A percentile compares a stretch with the other conserved stretches of the same genome.
Evolutionary conservation across 2,329 filamentous ascomycete genomes (phyloP).

Genomic region (Elsinoe batatas): DNA sequence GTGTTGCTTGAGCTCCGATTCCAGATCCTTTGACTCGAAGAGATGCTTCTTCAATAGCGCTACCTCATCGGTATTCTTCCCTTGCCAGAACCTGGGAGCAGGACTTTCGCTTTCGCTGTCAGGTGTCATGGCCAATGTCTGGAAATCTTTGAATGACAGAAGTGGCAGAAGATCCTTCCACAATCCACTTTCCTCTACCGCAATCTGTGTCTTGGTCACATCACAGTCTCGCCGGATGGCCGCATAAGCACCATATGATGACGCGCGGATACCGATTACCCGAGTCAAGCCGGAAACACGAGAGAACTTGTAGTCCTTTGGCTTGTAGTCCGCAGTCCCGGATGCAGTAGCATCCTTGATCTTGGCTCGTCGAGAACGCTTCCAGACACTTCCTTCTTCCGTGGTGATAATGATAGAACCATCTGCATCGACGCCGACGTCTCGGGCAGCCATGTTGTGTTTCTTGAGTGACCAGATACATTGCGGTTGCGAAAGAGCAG

Average conservation of each 20-base stretch:
- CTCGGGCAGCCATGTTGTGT: slow-evolving; percentile 70
- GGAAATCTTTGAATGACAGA: slow-evolving; percentile 55
- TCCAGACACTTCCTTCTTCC: slow-evolving; percentile 86
- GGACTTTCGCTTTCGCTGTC: slow-evolving; percentile 37
- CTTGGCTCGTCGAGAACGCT: slow-evolving; percentile 70
- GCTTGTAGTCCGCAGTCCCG: slow-evolving; percentile 47
- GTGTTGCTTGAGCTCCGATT: slow-evolving; percentile 36
- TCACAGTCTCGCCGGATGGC: slow-evolving; percentile 77
- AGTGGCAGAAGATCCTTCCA: slow-evolving; percentile 66
- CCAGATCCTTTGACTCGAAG: slow-evolving; percentile 53
- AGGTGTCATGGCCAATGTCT: slow-evolving; percentile 27
- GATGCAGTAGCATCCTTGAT: slow-evolving; percentile 55
- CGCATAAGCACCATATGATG: slow-evolving; percentile 80
- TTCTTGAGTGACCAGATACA: slow-evolving; percentile 86
- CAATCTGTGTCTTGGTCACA: slow-evolving; percentile 63
- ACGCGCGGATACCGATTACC: slow-evolving; percentile 74
- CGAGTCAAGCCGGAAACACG: slow-evolving; percentile 80
- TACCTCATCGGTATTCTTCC: slow-evolving; percentile 36
- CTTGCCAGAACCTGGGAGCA: slow-evolving; percentile 40
- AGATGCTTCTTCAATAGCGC: slow-evolving; percentile 47
- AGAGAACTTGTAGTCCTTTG: slow-evolving; percentile 92
- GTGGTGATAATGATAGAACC: slow-evolving; percentile 93
- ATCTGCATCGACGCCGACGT: slow-evolving; percentile 82
- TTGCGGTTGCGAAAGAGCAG: slow-evolving; percentile 65
- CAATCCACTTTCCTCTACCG: slow-evolving; percentile 55